Evolutionary conservation across 176 grass and related monocot genomes (phyloP), one percentile per base, ranked within the genome.

Genomic region (Juncus inflexus): DNA sequence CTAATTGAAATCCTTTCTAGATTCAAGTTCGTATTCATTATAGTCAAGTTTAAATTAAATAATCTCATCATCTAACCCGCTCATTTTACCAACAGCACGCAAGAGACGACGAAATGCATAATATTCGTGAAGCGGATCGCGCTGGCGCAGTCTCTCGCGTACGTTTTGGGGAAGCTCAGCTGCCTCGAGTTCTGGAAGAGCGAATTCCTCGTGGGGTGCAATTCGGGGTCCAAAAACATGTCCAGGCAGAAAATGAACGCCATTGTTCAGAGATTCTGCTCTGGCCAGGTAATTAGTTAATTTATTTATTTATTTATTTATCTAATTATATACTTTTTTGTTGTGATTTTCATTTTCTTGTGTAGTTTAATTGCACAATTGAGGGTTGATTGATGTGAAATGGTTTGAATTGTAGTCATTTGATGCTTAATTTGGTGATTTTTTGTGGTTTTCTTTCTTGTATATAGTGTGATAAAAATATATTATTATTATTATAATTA

Each of bases 41-140:
- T 15, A 78, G 4, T 13, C 4, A 60, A 14, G 45, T 37, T 13
- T 42, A 37, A 61, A 74, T 64, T 7, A 50, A 74, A 43, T 41
- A 57, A 74, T 67, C 77, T 43, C 2, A 60, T 12, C 57, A 40
- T 74, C 15, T 42, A 53, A 59, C 42, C 19, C 19, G 19, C 19
- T 28, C 19, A 28, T 6, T 47, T 47, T 47, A 2, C 83, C 55
- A 73, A 59, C 76, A 95, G 84, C 76, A 64, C 80, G 35, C 52
- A 86, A 74, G 84, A 84, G 62, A 72, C 72, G 55, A 88, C 60
- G 70, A 96, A 96, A 74, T 96, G 91, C 47, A 96, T 96, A 79
- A 70, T 96, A 70, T 96, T 96, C 62, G 91, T 96, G 77, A 96
- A 91, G 86, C 87, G 91, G 78, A 88, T 67, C 12, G 83, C 84